These are phyloP conservation scores for Sporothrix variecibatus DNA, from an alignment of 2,329 filamentous ascomycete genomes.

Conservation along the genomic window DNA sequence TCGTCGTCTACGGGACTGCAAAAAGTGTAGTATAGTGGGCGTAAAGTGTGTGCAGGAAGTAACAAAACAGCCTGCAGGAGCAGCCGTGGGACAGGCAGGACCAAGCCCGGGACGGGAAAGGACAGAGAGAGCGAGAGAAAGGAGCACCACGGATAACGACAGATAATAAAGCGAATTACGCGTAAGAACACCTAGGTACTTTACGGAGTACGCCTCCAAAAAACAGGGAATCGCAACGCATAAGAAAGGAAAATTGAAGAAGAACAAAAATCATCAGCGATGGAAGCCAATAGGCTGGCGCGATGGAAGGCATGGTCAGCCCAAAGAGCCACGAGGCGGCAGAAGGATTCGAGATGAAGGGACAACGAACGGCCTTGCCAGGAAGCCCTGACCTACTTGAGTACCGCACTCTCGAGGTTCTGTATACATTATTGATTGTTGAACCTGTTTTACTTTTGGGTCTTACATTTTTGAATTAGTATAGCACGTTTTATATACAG, in stretches of 20 bases:
- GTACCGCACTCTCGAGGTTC: background rate
- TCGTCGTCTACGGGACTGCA: slow-evolving; percentile 3
- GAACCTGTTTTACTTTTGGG: background rate
- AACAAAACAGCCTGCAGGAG: background rate
- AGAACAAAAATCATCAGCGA: background rate
- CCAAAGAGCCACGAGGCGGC: background rate
- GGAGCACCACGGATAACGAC: background rate
- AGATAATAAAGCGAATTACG: background rate
- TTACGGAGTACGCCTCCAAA: background rate
- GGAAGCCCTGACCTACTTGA: background rate
- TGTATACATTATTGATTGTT: background rate
- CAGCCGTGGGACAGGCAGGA: background rate
- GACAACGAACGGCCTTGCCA: background rate
- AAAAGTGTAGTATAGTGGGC: background rate
- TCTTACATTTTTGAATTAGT: background rate
- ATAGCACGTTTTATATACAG: background rate
- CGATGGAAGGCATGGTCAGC: background rate
- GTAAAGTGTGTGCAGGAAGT: background rate
- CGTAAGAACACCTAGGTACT: background rate
- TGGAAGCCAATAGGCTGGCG: background rate
- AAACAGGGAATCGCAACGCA: background rate
- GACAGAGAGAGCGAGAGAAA: background rate
- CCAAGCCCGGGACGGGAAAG: background rate
- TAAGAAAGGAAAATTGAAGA: background rate
- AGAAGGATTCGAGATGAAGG: background rate